A percentile compares a stretch with the other conserved stretches of the same genome.
Conservation (phyloP, 1,284 basidiomycete species). For the Trametes versicolor region DNA sequence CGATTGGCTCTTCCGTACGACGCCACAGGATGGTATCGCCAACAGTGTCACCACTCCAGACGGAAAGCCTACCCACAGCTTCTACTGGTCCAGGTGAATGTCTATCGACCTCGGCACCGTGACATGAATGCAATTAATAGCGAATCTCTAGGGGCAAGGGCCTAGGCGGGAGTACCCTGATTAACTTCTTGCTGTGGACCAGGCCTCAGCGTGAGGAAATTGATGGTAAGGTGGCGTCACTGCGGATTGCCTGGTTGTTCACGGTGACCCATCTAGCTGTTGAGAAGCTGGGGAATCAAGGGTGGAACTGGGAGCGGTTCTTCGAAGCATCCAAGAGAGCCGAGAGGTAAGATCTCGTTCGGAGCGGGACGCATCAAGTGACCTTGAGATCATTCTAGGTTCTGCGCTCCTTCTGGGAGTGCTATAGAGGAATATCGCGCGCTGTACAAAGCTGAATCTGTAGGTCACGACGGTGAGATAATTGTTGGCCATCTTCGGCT, state of each 20-base stretch:
- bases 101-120: background rate
- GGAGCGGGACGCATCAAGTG: background rate
- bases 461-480: background rate
- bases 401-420: background rate
- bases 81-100: slow-evolving; percentile 19
- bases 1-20: slow-evolving; percentile 32
- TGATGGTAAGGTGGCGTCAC: slow-evolving; percentile 38
- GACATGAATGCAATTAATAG: background rate
- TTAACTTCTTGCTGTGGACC: slow-evolving; percentile 41
- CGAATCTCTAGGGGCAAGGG: slow-evolving; percentile 36
- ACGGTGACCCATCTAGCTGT: slow-evolving; percentile 33
- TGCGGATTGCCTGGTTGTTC: background rate
- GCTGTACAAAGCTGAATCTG: background rate
- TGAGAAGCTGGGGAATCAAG: slow-evolving; percentile 46
- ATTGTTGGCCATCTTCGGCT: background rate
- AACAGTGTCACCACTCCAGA: slow-evolving; percentile 11
- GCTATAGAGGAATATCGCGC: background rate
- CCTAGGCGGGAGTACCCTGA: slow-evolving; percentile 36
- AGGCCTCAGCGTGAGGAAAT: slow-evolving; percentile 44
- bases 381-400: background rate
- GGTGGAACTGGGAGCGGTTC: slow-evolving; percentile 56
- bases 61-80: slow-evolving; percentile 19
- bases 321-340: slow-evolving; percentile 45
- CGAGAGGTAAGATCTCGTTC: slow-evolving; percentile 40
- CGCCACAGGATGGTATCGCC: slow-evolving; percentile 18